These are phyloP conservation scores for Arachis hypogaea DNA, from an alignment of 306 rosid species.

Conservation along the genomic window DNA sequence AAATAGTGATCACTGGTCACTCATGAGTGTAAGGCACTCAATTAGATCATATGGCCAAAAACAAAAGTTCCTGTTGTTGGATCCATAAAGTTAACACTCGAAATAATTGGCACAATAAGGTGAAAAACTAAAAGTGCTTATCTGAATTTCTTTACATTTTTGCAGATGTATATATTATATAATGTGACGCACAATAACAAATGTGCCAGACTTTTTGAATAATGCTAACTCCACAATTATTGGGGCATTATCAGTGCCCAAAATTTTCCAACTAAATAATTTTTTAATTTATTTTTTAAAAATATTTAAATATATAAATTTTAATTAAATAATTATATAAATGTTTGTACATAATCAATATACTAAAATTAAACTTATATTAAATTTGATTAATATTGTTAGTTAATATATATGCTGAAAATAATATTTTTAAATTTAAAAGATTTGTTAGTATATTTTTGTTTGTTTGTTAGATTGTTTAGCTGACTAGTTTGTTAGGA, in stretches of 20 bases:
- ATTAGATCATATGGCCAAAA: slow-evolving; percentile 46
- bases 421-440: too few species aligned
- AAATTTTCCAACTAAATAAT: slow-evolving; percentile 5
- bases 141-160: slow-evolving; percentile 10
- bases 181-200: slow-evolving; percentile 24
- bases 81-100: slow-evolving; percentile 49
- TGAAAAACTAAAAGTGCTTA: too few species aligned
- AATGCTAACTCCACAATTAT: slow-evolving; percentile 34
- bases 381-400: too few species aligned
- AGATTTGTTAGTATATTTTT: too few species aligned
- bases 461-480: too few species aligned
- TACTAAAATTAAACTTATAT: too few species aligned
- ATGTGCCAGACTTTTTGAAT: slow-evolving; percentile 33
- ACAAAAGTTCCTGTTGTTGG: slow-evolving; percentile 46
- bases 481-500: too few species aligned
- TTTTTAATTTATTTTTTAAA: too few species aligned
- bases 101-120: slow-evolving; percentile 40
- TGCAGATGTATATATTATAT: slow-evolving; percentile 25
- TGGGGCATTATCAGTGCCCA: slow-evolving; percentile 39
- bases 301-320: too few species aligned
- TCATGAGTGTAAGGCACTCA: slow-evolving; percentile 52
- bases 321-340: too few species aligned
- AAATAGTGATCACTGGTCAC: not conserved
- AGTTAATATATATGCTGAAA: too few species aligned
- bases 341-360: too few species aligned